phyloP scores from a whole-genome alignment of 1,284 basidiomycete species.

The Ganoderma meredithae region DNA sequence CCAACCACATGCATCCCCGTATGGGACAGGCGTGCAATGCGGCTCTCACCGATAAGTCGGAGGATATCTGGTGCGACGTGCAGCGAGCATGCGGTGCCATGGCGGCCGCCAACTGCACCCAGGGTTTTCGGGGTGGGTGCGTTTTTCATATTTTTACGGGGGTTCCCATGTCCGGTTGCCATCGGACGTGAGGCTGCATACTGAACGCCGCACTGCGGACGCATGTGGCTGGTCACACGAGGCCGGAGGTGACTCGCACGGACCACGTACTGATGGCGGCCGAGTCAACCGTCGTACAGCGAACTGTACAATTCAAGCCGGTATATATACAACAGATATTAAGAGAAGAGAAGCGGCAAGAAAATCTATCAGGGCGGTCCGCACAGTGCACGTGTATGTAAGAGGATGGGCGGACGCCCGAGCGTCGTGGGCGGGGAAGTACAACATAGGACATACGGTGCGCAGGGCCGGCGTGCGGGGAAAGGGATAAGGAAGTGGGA shows the following conservation, averaged over 20 bases:
- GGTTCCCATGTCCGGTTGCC: conserved; percentile 3
- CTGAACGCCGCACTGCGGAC: conserved; percentile 9
- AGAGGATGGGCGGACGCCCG: conserved; percentile 15
- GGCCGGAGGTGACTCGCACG: background rate
- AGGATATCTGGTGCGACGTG: background rate
- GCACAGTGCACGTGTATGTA: conserved; percentile 29
- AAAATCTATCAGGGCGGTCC: conserved; percentile 23
- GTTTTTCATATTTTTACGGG: background rate
- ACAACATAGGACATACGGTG: conserved; percentile 24
- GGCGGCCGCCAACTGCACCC: background rate
- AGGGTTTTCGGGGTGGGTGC: background rate
- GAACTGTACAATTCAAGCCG: background rate
- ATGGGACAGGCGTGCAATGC: background rate
- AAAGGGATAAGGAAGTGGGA: background rate
- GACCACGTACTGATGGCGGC: no score
- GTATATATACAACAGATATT: conserved; percentile 14
- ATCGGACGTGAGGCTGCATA: background rate
- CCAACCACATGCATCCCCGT: background rate
- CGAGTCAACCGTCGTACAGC: conserved; percentile 9
- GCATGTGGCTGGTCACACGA: conserved; percentile 11
- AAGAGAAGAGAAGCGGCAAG: conserved; percentile 20
- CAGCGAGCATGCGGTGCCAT: background rate
- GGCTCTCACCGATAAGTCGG: background rate
- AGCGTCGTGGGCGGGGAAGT: conserved; percentile 6
- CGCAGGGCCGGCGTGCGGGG: background rate